Conservation (phyloP, 495 filamentous ascomycete species). For the Tuber indicum region DNA sequence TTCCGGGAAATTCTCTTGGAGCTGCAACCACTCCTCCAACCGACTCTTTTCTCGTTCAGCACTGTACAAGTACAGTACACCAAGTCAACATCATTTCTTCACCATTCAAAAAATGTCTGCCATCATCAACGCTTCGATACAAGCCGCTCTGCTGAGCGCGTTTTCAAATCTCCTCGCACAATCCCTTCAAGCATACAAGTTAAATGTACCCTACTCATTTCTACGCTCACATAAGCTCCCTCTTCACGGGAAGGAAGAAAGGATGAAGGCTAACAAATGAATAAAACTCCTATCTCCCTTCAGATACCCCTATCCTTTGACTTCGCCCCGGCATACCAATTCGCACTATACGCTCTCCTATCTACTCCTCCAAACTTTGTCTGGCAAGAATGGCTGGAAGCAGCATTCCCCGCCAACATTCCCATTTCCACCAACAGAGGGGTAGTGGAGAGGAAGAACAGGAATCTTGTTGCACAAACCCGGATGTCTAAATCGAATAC, state of each 20-base stretch:
- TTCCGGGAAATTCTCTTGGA: neutral
- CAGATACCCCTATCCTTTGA: slow-evolving; percentile 55
- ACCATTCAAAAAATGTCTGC: slow-evolving; percentile 44
- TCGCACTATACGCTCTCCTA: slow-evolving; percentile 66
- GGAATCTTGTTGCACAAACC: slow-evolving; percentile 44
- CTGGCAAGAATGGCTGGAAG: slow-evolving; percentile 58
- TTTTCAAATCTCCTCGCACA: slow-evolving; percentile 81
- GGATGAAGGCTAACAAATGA: slow-evolving; percentile 15
- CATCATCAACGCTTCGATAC: slow-evolving; percentile 60
- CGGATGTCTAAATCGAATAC: slow-evolving; percentile 65
- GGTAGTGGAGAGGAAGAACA: slow-evolving; percentile 23
- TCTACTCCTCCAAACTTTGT: slow-evolving; percentile 79
- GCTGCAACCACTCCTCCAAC: neutral
- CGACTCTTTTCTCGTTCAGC: neutral
- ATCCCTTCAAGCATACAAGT: slow-evolving; percentile 60
- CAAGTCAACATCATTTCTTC: no score
- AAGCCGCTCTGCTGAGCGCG: slow-evolving; percentile 62
- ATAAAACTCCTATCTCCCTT: slow-evolving; percentile 19
- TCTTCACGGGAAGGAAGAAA: neutral
- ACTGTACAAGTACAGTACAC: neutral
- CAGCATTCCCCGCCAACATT: slow-evolving; percentile 37
- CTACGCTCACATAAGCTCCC: neutral
- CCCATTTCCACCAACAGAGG: slow-evolving; percentile 41
- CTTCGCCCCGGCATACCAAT: slow-evolving; percentile 63
- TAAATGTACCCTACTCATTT: slow-evolving; percentile 47